These are phyloP conservation scores for Galium porrigens DNA, from an alignment of 305 asterid genomes.

Conservation along the genomic window DNA sequence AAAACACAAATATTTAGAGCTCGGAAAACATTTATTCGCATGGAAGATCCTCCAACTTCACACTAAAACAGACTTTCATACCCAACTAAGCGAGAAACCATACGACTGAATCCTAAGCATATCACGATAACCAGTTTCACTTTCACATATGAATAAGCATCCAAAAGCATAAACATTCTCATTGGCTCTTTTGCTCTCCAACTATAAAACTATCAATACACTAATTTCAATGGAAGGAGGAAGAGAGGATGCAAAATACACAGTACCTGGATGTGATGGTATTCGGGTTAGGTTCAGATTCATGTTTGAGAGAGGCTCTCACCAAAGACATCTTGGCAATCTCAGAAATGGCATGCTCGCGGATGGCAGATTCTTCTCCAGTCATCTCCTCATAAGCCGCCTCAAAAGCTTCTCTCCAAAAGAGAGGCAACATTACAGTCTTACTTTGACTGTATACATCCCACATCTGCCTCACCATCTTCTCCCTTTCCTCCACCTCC, in stretches of 20 bases:
- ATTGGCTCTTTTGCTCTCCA: neutral
- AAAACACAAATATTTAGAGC: neutral
- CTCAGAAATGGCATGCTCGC: conserved; percentile 57
- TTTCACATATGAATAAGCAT: neutral
- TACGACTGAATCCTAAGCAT: neutral
- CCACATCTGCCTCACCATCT: conserved; percentile 79
- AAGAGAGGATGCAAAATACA: conserved; percentile 3
- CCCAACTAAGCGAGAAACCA: conserved; percentile 2
- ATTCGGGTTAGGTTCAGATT: conserved; percentile 24
- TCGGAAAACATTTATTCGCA: neutral
- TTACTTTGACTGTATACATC: conserved; percentile 59
- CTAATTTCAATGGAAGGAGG: neutral
- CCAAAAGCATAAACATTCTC: neutral
- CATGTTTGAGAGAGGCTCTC: conserved; percentile 28
- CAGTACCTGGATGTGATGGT: conserved; percentile 20
- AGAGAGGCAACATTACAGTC: conserved; percentile 38
- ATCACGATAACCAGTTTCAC: neutral
- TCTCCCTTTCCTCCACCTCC: conserved; percentile 85
- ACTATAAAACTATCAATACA: neutral
- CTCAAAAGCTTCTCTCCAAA: conserved; percentile 82
- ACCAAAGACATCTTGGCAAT: conserved; percentile 77
- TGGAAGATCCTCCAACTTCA: neutral
- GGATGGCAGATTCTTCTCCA: conserved; percentile 36
- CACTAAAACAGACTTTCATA: neutral
- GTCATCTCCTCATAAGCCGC: conserved; percentile 80